phyloP scores from a whole-genome alignment of 2,329 filamentous ascomycete genomes.

The Diaporthe ampelina region DNA sequence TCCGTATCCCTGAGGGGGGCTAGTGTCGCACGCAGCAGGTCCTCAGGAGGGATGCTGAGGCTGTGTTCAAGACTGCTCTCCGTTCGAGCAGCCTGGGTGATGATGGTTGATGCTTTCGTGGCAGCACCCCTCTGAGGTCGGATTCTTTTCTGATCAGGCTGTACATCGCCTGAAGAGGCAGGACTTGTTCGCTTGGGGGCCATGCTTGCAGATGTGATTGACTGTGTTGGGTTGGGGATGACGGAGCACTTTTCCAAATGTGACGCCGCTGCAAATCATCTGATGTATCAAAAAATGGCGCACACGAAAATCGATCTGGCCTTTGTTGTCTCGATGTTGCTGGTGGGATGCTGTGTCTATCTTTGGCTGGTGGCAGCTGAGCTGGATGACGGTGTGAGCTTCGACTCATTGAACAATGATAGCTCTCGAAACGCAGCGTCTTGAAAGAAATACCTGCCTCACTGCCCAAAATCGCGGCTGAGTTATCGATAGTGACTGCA shows the following conservation, averaged over 20 bases:
- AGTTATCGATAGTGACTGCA: constrained; percentile 14
- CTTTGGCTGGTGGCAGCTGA: background rate
- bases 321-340: background rate
- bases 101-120: constrained; percentile 29
- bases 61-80: constrained; percentile 46
- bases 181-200: constrained; percentile 22
- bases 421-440: background rate
- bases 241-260: background rate
- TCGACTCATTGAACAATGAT: background rate
- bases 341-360: background rate
- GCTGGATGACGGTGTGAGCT: background rate
- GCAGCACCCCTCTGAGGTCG: constrained; percentile 36
- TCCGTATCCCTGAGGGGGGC: constrained; percentile 65
- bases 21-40: constrained; percentile 62
- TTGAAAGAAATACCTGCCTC: constrained; percentile 4
- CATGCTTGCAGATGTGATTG: background rate
- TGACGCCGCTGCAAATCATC: background rate
- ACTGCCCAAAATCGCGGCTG: background rate
- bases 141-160: constrained; percentile 1
- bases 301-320: background rate
- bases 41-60: constrained; percentile 47
- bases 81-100: constrained; percentile 34
- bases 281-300: background rate
- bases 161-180: constrained; percentile 1
- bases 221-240: background rate